Evolutionary conservation across 352 stramenopile species (phyloP).

Genomic region (Phytophthora brassicae): DNA sequence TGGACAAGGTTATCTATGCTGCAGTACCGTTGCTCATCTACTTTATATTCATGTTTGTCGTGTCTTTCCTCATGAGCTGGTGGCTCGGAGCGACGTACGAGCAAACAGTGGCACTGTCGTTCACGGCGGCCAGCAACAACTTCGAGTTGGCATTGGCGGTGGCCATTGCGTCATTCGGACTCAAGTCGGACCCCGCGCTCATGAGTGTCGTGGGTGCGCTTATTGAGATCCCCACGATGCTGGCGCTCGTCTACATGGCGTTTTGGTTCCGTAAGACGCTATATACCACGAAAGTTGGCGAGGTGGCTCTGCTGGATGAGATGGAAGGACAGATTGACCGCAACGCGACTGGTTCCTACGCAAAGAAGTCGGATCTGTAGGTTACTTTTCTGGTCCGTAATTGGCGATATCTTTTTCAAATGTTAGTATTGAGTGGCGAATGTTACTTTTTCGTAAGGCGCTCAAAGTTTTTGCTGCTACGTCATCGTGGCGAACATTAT

Average conservation of each 20-base stretch:
- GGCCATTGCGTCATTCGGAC: conserved; percentile 65
- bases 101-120: conserved; percentile 45
- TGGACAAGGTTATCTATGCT: conserved; percentile 59
- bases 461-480: too few relatives aligned
- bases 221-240: conserved; percentile 76
- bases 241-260: conserved; percentile 44
- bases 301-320: not conserved
- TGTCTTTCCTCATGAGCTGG: conserved; percentile 40
- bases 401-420: too few relatives aligned
- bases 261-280: conserved; percentile 13
- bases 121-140: conserved; percentile 80
- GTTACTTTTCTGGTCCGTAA: too few relatives aligned
- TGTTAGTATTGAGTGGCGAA: too few relatives aligned
- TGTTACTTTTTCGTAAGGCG: too few relatives aligned
- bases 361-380: conserved; percentile 11
- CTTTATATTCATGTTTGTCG: conserved; percentile 60
- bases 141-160: conserved; percentile 72
- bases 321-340: conserved; percentile 1
- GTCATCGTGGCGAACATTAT: too few relatives aligned
- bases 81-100: conserved; percentile 41
- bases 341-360: not conserved
- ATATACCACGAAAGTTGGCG: not conserved
- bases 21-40: conserved; percentile 60
- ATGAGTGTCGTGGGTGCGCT: conserved; percentile 71
- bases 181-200: conserved; percentile 66